A percentile compares a stretch with the other conserved stretches of the same genome.
Conservation (phyloP, 352 stramenopile genomes). For the Phytophthora fragariae region DNA sequence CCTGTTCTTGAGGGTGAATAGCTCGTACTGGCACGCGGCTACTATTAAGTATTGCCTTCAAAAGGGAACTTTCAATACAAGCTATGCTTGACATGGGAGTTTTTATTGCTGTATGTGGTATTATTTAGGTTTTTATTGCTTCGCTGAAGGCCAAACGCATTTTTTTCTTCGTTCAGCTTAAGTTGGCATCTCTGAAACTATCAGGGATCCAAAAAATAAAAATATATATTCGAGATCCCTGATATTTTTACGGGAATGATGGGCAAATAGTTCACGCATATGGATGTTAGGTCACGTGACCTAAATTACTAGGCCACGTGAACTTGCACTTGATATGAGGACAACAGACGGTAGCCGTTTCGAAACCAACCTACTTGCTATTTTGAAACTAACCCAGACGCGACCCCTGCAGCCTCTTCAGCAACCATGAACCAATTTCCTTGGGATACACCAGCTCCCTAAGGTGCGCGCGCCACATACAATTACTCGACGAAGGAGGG, state of each 20-base stretch:
- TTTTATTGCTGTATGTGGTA: too few relatives aligned
- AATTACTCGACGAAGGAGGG: neutral
- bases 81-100: too few relatives aligned
- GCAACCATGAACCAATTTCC: neutral
- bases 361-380: neutral
- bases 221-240: too few relatives aligned
- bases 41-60: too few relatives aligned
- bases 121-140: too few relatives aligned
- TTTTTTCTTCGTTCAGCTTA: too few relatives aligned
- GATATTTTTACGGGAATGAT: neutral
- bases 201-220: too few relatives aligned
- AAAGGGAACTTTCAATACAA: too few relatives aligned
- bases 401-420: neutral
- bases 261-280: neutral
- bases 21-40: neutral
- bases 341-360: neutral
- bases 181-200: too few relatives aligned
- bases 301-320: neutral
- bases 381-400: neutral
- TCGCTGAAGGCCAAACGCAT: too few relatives aligned
- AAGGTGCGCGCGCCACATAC: neutral
- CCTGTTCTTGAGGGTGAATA: constrained; percentile 11
- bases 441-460: neutral
- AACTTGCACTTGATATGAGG: neutral
- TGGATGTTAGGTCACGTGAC: neutral